phyloP scores from a whole-genome alignment of 2,329 filamentous ascomycete species.

The Trichophyton mentagrophytes region DNA sequence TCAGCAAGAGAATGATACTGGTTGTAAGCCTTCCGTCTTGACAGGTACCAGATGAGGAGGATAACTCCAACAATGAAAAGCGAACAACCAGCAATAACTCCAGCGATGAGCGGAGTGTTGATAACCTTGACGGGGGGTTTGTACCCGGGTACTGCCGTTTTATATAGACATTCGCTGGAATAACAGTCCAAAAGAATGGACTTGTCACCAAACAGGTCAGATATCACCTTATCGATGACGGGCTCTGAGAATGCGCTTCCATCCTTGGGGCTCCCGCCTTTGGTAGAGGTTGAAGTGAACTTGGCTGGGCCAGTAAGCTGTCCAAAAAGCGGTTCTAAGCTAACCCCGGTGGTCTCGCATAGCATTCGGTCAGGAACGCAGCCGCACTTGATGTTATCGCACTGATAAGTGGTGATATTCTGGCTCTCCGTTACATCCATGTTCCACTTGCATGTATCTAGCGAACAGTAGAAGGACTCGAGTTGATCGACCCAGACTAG shows the following conservation, averaged over 20 bases:
- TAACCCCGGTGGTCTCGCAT: slow-evolving; percentile 78
- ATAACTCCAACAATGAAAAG: slow-evolving; percentile 84
- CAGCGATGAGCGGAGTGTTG: slow-evolving; percentile 90
- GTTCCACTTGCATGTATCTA: slow-evolving; percentile 65
- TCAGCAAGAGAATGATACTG: slow-evolving; percentile 63
- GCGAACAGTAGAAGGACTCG: slow-evolving; percentile 92
- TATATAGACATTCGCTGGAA: slow-evolving; percentile 84
- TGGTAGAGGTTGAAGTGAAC: slow-evolving; percentile 56
- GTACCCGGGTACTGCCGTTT: slow-evolving; percentile 87
- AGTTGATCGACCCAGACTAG: slow-evolving; percentile 84
- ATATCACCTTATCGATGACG: slow-evolving; percentile 82
- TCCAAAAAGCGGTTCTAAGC: slow-evolving; percentile 64
- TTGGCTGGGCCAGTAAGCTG: slow-evolving; percentile 76
- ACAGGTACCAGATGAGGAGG: slow-evolving; percentile 73
- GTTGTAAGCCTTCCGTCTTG: slow-evolving; percentile 51
- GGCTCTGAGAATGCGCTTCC: slow-evolving; percentile 84
- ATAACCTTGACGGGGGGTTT: slow-evolving; percentile 80
- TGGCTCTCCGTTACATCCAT: slow-evolving; percentile 54
- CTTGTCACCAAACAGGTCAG: slow-evolving; percentile 75
- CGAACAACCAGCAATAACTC: slow-evolving; percentile 73
- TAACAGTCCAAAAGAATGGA: slow-evolving; percentile 75
- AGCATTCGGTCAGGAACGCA: slow-evolving; percentile 89
- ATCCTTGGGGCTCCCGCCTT: slow-evolving; percentile 45
- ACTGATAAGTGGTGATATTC: slow-evolving; percentile 77
- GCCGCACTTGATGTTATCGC: slow-evolving; percentile 69